Conservation (phyloP, 2,329 filamentous ascomycete species). For the Helminthosporium solani region DNA sequence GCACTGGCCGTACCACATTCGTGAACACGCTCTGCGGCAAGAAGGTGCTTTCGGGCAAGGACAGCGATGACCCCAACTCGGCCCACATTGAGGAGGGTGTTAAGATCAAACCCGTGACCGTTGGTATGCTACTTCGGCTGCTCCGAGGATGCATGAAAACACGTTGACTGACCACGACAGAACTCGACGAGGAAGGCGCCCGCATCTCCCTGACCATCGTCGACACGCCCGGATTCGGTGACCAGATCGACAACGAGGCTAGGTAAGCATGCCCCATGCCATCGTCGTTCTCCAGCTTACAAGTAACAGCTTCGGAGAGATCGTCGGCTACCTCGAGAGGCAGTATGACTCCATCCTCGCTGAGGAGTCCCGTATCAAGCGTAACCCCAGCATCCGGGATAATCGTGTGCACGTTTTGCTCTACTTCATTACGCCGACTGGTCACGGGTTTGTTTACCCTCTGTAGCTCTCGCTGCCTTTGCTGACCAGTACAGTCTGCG, state of each 20-base stretch:
- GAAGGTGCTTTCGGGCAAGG: conserved; percentile 85
- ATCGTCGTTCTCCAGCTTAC: conserved; percentile 15
- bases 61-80: conserved; percentile 82
- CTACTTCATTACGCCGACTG: conserved; percentile 99
- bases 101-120: conserved; percentile 97
- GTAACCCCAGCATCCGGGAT: conserved; percentile 99
- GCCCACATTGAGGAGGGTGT: conserved; percentile 96
- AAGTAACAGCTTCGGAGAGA: conserved; percentile 84
- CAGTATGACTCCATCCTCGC: conserved; percentile 99
- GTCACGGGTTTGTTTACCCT: conserved; percentile 69
- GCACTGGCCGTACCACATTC: conserved; percentile 98
- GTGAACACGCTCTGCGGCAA: conserved; percentile 99
- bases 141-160: conserved; percentile 1
- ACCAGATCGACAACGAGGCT: conserved; percentile 98
- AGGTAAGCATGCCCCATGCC: conserved; percentile 59
- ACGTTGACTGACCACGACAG: conserved; percentile 53
- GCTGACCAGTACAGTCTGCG: conserved; percentile 66
- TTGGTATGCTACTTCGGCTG: conserved; percentile 63
- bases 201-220: conserved; percentile 98
- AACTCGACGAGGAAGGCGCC: conserved; percentile 97
- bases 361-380: conserved; percentile 99
- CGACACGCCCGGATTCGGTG: conserved; percentile 96
- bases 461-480: background rate
- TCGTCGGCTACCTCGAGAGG: conserved; percentile 96
- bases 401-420: conserved; percentile 97